Percentiles rank a stretch among this genome's conserved stretches.
Evolutionary conservation across 805 yeast species (phyloP).

Genomic region (Candida rishiriensis): DNA sequence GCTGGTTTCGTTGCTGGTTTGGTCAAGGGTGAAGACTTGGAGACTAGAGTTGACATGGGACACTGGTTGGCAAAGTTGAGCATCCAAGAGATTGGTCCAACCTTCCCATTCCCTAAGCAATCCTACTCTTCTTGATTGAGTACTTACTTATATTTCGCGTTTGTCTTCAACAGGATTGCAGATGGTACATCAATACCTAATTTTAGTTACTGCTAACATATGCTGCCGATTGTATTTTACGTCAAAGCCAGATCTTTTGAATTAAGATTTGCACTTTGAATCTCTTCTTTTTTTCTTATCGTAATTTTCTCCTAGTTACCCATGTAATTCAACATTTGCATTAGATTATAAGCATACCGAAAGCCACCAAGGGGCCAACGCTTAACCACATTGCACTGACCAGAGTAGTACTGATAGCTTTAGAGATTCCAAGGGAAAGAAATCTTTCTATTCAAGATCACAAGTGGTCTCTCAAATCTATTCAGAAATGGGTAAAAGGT

Average conservation of each 20-base stretch:
- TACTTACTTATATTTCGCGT: neutral
- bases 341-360: neutral
- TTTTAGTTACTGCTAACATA: no score
- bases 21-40: constrained; percentile 64
- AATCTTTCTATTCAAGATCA: no score
- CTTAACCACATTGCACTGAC: no score
- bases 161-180: constrained; percentile 2
- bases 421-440: no score
- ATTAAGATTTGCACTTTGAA: neutral
- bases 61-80: constrained; percentile 95
- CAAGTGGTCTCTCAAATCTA: no score
- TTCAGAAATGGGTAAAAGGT: no score
- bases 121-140: constrained; percentile 31
- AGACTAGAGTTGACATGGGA: constrained; percentile 68
- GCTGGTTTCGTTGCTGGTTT: constrained; percentile 92
- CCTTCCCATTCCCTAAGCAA: constrained; percentile 80
- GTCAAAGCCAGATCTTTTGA: no score
- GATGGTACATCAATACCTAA: no score
- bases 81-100: constrained; percentile 91
- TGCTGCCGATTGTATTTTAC: no score
- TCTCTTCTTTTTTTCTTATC: neutral
- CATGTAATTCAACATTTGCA: constrained; percentile 11
- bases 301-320: neutral
- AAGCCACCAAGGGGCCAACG: no score
- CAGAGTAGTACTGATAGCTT: no score